Base-by-base conservation (phyloP, 148 eudicot genomes). In the Camellia lanceoleosa region DNA sequence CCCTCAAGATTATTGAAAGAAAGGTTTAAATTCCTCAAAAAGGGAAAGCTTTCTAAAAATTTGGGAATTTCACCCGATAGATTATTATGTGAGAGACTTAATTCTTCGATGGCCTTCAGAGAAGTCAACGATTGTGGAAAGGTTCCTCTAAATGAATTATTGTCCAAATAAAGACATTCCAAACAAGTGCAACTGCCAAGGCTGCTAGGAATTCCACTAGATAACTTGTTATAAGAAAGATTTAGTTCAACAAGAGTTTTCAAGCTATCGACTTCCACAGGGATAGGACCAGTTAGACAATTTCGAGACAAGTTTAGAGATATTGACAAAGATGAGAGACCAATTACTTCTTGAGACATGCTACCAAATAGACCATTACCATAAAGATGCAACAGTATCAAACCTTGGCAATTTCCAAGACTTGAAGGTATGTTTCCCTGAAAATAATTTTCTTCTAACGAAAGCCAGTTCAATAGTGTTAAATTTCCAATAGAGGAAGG, bases 31-130 rank as follows among this genome's bases (percentile, higher is more conserved):
- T 78, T 43, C 42, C 49, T 19, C 12, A 82, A 55, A 58, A 66
- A 62, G 9, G 77, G 30, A 64, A 86, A 62, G 16, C 46, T 59
- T 9, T 62, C 80, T 10, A 87, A 64, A 74, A 43, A 84, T 19
- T 11, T 54, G 6, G 90, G 90, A 72, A 87, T 86, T 43, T 65
- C 42, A 4, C 92, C 87, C 0, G 87, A 85, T 7, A 87, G 71
- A 12, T 87, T 82, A 68, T 89, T 89, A 1, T 60, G 71, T 16
- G 92, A 89, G 55, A 89, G 84, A 78, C 87, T 86, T 20, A 89
- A 20, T 1, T 42, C 30, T 56, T 51, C 77, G 7, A 87, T n/a
- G 63, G 85, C 86, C 52, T 43, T 65, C 58, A 89, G 42, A 46
- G 71, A 52, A 51, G 60, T 79, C 6, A 83, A 77, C 3, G 84